phyloP scores from a whole-genome alignment of 1,284 basidiomycete species.

The Tylopilus sp. region DNA sequence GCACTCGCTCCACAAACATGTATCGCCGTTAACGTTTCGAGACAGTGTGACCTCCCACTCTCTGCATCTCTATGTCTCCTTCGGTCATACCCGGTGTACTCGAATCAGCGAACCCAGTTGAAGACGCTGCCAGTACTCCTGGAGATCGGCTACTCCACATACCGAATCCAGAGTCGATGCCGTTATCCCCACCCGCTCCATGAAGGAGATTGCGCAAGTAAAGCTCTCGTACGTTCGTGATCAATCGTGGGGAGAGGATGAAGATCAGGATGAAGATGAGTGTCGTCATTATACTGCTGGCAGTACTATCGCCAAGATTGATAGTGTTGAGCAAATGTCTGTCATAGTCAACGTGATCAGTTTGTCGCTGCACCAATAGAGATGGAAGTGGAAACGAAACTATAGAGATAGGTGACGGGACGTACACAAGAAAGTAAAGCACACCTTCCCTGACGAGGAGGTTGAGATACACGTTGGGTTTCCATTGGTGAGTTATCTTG shows the following conservation, averaged over 20 bases:
- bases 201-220: neutral
- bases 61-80: slow-evolving; percentile 12
- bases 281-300: neutral
- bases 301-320: neutral
- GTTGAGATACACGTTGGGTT: slow-evolving; percentile 14
- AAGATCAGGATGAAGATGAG: slow-evolving; percentile 12
- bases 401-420: neutral
- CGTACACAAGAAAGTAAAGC: slow-evolving; percentile 17
- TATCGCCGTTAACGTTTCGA: neutral
- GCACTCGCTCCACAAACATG: neutral
- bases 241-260: slow-evolving; percentile 21
- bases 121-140: neutral
- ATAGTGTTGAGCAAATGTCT: slow-evolving; percentile 21
- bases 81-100: neutral
- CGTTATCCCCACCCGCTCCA: neutral
- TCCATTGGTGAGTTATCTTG: slow-evolving; percentile 11
- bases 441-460: slow-evolving; percentile 12
- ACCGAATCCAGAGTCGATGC: slow-evolving; percentile 24
- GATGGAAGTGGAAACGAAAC: no score
- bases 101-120: neutral
- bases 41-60: neutral
- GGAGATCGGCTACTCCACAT: neutral
- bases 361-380: no score
- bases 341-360: neutral
- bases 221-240: slow-evolving; percentile 23